phyloP scores from a whole-genome alignment of 371 early-diverging fungal genomes.

The Gilbertella persicaria region DNA sequence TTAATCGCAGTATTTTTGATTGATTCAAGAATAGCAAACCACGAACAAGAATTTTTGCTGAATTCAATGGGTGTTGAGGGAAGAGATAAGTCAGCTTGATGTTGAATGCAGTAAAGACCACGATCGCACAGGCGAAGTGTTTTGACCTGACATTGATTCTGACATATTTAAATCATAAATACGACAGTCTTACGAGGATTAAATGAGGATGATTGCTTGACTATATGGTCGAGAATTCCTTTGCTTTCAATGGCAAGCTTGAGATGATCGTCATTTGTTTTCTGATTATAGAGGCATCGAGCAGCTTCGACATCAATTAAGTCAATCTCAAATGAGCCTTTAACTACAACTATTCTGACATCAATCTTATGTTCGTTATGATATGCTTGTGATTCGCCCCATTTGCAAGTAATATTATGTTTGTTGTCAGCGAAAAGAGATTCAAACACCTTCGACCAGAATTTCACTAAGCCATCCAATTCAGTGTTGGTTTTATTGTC shows the following conservation, averaged over 20 bases:
- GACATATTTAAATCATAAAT: background rate
- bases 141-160: background rate
- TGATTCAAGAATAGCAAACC: too few relatives aligned
- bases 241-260: conserved; percentile 6
- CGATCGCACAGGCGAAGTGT: background rate
- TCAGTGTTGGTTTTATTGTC: background rate
- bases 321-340: background rate
- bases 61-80: background rate
- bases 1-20: too few relatives aligned
- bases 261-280: conserved; percentile 4
- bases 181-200: background rate
- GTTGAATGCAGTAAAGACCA: background rate
- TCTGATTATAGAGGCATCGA: background rate
- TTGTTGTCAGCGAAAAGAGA: background rate
- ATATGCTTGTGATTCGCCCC: conserved; percentile 1
- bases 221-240: background rate
- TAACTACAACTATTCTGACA: background rate
- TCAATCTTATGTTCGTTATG: conserved; percentile 1
- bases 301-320: background rate
- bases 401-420: background rate
- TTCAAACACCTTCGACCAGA: background rate
- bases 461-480: background rate
- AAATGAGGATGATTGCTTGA: background rate
- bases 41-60: too few relatives aligned
- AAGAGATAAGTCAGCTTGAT: background rate